Percentiles rank a stretch among this genome's conserved stretches.
phyloP scores from a whole-genome alignment of 306 rosid species.

The Erythrophleum fordii region DNA sequence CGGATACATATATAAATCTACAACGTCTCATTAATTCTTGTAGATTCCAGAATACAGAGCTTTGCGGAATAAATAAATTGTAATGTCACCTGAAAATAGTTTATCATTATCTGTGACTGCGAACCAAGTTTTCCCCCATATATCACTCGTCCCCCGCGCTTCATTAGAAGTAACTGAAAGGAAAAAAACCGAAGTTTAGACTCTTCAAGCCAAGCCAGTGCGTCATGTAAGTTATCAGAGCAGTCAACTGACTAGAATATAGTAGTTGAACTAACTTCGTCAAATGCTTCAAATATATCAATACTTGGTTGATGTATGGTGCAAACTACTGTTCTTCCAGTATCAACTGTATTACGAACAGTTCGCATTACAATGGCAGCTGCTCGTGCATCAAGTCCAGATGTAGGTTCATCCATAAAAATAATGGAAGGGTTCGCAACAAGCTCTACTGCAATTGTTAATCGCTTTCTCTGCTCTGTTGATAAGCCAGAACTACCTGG shows the following conservation, averaged over 20 bases:
- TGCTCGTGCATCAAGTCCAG: constrained; percentile 90
- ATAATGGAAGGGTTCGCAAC: constrained; percentile 90
- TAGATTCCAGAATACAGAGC: neutral
- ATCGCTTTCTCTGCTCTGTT: constrained; percentile 84
- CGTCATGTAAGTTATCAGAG: neutral
- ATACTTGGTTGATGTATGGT: constrained; percentile 90
- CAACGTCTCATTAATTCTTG: neutral
- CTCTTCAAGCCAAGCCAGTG: constrained; percentile 19
- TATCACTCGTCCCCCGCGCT: constrained; percentile 81
- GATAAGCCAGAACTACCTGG: constrained; percentile 84
- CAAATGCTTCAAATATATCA: constrained; percentile 91
- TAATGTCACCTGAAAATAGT: constrained; percentile 75
- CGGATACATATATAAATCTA: neutral
- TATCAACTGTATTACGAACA: constrained; percentile 85
- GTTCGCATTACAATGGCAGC: constrained; percentile 91
- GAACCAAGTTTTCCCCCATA: constrained; percentile 81
- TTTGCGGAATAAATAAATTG: constrained; percentile 1
- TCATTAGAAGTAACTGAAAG: constrained; percentile 82
- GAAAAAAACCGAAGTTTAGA: constrained; percentile 31
- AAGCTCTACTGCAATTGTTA: constrained; percentile 86
- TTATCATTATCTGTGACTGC: constrained; percentile 69
- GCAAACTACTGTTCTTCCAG: constrained; percentile 90
- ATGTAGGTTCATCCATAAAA: constrained; percentile 92
- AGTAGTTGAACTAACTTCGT: constrained; percentile 55
- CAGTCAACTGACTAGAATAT: neutral